Evolutionary conservation across 768 basidiomycete species (phyloP), one percentile per base, ranked within the genome.

Genomic region (Mycena chlorophos): DNA sequence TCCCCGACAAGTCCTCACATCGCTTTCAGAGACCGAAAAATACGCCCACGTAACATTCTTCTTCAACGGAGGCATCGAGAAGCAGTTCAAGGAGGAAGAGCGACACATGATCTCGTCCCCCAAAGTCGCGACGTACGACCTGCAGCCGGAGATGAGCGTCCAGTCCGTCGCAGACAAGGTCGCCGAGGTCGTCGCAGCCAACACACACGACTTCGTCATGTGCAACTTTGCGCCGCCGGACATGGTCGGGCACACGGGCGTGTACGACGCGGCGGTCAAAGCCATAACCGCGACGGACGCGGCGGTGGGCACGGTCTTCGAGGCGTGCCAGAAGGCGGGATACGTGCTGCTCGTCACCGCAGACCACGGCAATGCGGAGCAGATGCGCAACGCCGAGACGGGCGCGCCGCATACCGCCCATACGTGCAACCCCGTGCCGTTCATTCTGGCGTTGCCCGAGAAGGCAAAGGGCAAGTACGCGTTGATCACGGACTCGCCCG

Each of bases 41-140:
- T 98, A 95, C 71, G 94, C 94, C 2, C 94, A 98, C 67, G 91
- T 98, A 52, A 98, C 94, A 0, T 96, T 97, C 79, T 97, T 96
- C 82, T 96, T 97, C 82, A 97, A 96, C 71, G 95, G 94, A 14
- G 94, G 94, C 53, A 86, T 94, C 26, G 95, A 97, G 77, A 91
- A 94, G 68, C 91, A 95, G 65, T 98, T 91, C 71, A 77, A 82
- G 14, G 71, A 76, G 29, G 95, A 97, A 68, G 88, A 91, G 62
- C 79, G 95, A 16, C 78, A 86, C 68, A 86, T 97, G 90, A 86
- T 96, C 55, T 83, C 91, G 3, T 94, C 92, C 16, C 95, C 94
- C 38, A 95, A 91, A 65, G 94, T 96, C 26, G 87, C 94, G 5
- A 98, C 94, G 5, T 98, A 98, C 72, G 94, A 98, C 73, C 81